Evolutionary conservation across 169 alveolate genomes (phyloP), one percentile per base, ranked within the genome.

Genomic region (Theileria sp.): DNA sequence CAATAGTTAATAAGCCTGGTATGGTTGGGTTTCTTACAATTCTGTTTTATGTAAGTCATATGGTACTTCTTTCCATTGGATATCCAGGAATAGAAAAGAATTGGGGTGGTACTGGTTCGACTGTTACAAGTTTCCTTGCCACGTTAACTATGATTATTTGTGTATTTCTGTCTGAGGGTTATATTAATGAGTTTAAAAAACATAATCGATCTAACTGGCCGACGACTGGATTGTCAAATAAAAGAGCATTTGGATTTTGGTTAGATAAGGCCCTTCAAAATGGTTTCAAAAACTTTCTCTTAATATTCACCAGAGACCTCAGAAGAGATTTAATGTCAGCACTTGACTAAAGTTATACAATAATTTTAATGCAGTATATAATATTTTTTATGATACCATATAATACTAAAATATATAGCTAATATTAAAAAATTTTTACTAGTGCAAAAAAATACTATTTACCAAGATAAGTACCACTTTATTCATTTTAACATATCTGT

Each of bases 131-230:
- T 8, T 68, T 49, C 19, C 12, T 36, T 8, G 8, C 32, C n/a
- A 68, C 4, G 1, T 10, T 44, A 8, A 4, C 17, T 13, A 68
- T 68, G 76, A 13, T 49, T 4, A 3, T 68, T 4, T 15, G 1
- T 3, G 8, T 36, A 3, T 68, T 68, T 49, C 17, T 68, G 12
- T 3, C 23, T 28, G 76, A 68, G 36, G 76, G 76, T 36, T 68
- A 68, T 36, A 13, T 68, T 26, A 32, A 68, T 28, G 49, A 28
- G 13, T 68, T 28, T 8, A 32, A 26, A 49, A 68, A 68, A 68
- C 69, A 61, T 61, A 76, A 68, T 13, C 1, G 49, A 68, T 1
- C 34, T 15, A 3, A 68, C 8, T 68, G 76, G 76, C 76, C 76
- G 8, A 68, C 76, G 60, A 8, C 12, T 9, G 76, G 76, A 28